Base-by-base conservation (phyloP, 2,329 filamentous ascomycete species). In the Penicillium sp. region DNA sequence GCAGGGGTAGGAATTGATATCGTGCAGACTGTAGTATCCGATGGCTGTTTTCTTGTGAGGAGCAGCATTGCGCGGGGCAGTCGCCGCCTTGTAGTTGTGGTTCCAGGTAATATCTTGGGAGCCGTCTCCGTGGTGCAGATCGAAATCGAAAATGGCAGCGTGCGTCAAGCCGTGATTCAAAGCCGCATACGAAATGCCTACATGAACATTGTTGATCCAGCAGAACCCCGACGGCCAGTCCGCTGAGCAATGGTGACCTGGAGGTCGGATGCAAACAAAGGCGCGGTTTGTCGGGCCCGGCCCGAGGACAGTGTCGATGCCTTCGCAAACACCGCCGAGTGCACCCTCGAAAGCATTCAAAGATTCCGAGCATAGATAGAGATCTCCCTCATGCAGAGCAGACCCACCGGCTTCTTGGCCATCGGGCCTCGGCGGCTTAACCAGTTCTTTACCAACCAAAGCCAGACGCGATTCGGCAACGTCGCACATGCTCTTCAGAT, bases 1-100 rank as follows among this genome's bases (percentile, higher is more conserved):
- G 69, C 94, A 99, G 0, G 95, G 94, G 66, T 95, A 99, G 0
- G 92, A 97, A 72, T 99, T 97, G 75, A 99, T 96, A 66, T 99
- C 94, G 69, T 99, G 94, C 39, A 99, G 71, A 69, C 92, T 96
- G 71, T 96, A 97, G 69, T 99, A 99, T 9, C 92, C 94, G 63
- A 97, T 94, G 0, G 88, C 86, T 0, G 87, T 86, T 75, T 89
- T 94, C 74, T 92, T 92, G 80, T 87, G 88, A 27, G 80, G 77
- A 0, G 87, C 80, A 0, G 86, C 84, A 65, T 89, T 92, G 69
- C 88, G 91, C 6, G 83, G 70, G 36, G 86, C 76, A 14, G 74
- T 77, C 3, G 77, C 70, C 36, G 87, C 83, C 54, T 88, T 86
- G 43, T 82, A 79, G 67, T 97, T 99, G 63, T 95, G 89, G 38